A percentile compares a stretch with the other conserved stretches of the same genome.
Conservation (phyloP, 2,329 filamentous ascomycete genomes). For the Colletotrichum sansevieriae region DNA sequence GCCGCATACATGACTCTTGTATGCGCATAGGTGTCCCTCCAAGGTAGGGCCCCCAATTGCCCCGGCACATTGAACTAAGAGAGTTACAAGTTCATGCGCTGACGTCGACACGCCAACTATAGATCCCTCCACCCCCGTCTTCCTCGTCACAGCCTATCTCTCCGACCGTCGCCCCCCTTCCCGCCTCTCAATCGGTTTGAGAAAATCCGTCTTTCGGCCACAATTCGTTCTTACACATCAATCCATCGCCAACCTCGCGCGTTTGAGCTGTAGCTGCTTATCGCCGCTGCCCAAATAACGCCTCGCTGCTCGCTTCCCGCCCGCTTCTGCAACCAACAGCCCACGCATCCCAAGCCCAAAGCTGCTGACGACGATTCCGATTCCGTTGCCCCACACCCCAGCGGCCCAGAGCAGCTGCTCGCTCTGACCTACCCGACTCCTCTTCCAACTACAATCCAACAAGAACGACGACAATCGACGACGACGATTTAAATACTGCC, state of each 20-base stretch:
- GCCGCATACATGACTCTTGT: slow-evolving; percentile 39
- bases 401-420: slow-evolving; percentile 28
- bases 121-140: slow-evolving; percentile 47
- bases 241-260: slow-evolving; percentile 12
- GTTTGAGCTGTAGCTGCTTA: slow-evolving; percentile 11
- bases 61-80: slow-evolving; percentile 38
- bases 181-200: slow-evolving; percentile 21
- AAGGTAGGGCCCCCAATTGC: slow-evolving; percentile 39
- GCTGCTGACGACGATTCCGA: slow-evolving; percentile 42
- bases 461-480: slow-evolving; percentile 13
- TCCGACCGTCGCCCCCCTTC: slow-evolving; percentile 10
- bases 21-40: slow-evolving; percentile 34
- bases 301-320: slow-evolving; percentile 17
- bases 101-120: slow-evolving; percentile 61
- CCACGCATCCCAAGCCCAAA: slow-evolving; percentile 34
- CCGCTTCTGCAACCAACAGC: slow-evolving; percentile 33
- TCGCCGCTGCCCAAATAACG: slow-evolving; percentile 8
- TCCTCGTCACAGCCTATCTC: slow-evolving; percentile 37
- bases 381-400: slow-evolving; percentile 38
- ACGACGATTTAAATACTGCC: slow-evolving; percentile 36
- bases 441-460: slow-evolving; percentile 36
- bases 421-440: slow-evolving; percentile 38
- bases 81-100: slow-evolving; percentile 57
- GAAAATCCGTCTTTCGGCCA: slow-evolving; percentile 14
- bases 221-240: slow-evolving; percentile 15